Evolutionary conservation across 1,284 basidiomycete species (phyloP).

Genomic region (Ustilago trichophora): DNA sequence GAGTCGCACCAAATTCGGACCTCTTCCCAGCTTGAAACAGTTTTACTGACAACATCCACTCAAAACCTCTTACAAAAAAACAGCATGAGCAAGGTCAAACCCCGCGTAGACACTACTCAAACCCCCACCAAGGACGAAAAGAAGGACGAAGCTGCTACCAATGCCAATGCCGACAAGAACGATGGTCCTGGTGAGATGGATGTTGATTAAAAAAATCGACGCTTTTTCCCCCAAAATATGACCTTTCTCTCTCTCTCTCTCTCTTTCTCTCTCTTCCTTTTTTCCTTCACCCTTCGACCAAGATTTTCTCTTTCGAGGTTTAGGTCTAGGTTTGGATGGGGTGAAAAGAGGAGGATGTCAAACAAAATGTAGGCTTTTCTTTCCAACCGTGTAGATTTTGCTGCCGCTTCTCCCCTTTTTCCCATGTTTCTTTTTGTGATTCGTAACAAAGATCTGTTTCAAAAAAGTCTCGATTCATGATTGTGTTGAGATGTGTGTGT

Average conservation of each 20-base stretch:
- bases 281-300: too few relatives aligned
- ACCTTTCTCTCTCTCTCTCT: background rate
- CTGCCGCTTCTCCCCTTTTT: too few relatives aligned
- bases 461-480: background rate
- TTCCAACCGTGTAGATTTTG: too few relatives aligned
- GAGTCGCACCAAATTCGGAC: too few relatives aligned
- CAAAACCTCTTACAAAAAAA: background rate
- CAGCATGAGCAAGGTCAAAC: constrained; percentile 61
- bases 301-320: too few relatives aligned
- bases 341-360: background rate
- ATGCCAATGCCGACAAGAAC: constrained; percentile 23
- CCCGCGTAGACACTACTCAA: constrained; percentile 42
- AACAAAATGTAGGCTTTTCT: background rate
- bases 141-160: constrained; percentile 15
- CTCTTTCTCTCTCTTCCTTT: background rate
- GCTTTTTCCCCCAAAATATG: too few relatives aligned
- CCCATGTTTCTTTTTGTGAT: too few relatives aligned
- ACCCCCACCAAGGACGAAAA: constrained; percentile 45
- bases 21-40: too few relatives aligned
- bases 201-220: constrained; percentile 62
- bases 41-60: too few relatives aligned
- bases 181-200: constrained; percentile 62
- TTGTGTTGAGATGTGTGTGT: background rate
- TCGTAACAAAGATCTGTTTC: too few relatives aligned
- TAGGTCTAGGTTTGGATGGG: too few relatives aligned